Percentiles rank a stretch among this genome's conserved stretches.
Evolutionary conservation across 306 rosid genomes (phyloP).

Genomic region (Prinsepia uniflora): DNA sequence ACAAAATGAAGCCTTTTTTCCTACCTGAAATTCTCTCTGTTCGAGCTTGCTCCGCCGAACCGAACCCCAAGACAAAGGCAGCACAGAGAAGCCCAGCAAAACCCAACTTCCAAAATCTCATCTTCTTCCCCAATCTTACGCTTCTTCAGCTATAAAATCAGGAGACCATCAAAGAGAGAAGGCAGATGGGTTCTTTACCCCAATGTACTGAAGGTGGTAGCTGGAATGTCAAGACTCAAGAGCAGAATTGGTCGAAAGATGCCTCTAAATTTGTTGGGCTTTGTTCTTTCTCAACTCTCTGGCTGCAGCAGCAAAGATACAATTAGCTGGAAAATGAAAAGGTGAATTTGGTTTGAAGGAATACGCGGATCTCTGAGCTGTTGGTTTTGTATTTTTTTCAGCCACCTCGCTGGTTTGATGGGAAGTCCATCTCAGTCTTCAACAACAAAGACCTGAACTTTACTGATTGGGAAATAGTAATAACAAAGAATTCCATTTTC

Average conservation of each 20-base stretch:
- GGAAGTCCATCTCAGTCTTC: slow-evolving; percentile 4
- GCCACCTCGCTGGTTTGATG: slow-evolving; percentile 1
- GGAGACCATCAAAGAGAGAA: not conserved
- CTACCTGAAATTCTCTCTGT: slow-evolving; percentile 93
- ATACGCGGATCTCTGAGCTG: not conserved
- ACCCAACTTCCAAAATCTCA: slow-evolving; percentile 50
- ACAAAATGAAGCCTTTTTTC: not conserved
- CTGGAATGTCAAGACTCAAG: slow-evolving; percentile 2
- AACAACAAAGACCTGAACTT: not conserved
- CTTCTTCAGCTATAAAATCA: slow-evolving; percentile 19
- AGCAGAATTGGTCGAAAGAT: not conserved
- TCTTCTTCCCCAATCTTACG: not conserved
- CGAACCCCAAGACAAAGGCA: slow-evolving; percentile 37
- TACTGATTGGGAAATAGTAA: not conserved
- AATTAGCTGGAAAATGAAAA: slow-evolving; percentile 3
- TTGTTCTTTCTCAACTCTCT: not conserved
- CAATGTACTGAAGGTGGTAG: not conserved
- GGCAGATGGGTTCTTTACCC: no score
- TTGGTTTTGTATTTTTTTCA: not conserved
- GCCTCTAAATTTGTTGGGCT: slow-evolving; percentile 2
- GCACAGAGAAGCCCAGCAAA: slow-evolving; percentile 47
- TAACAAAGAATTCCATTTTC: not conserved
- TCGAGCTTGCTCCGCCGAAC: slow-evolving; percentile 51
- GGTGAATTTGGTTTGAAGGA: not conserved
- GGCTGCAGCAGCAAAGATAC: slow-evolving; percentile 2